These are phyloP conservation scores for Sedum album DNA, from an alignment of 164 flowering plant genomes.

Conservation along the genomic window DNA sequence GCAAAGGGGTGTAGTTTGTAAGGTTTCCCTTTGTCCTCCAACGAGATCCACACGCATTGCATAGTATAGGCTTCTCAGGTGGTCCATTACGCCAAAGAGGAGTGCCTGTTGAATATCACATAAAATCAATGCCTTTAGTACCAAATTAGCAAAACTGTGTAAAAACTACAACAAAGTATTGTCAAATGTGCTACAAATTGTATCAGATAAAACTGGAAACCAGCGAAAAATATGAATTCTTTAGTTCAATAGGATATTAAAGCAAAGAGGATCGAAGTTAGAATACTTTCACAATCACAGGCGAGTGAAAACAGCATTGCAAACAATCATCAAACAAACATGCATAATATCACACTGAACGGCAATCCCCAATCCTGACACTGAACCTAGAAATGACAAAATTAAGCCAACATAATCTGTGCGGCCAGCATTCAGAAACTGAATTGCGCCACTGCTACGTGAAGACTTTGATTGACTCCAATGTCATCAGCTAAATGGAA, in stretches of 20 bases:
- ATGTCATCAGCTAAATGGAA: background rate
- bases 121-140: background rate
- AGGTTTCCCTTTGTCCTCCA: slow-evolving; percentile 32
- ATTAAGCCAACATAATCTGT: background rate
- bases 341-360: background rate
- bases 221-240: background rate
- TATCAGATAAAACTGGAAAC: too few species aligned
- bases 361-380: background rate
- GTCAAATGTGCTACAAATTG: background rate
- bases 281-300: background rate
- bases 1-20: slow-evolving; percentile 28
- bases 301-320: background rate
- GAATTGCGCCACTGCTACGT: background rate
- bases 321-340: background rate
- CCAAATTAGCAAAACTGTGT: background rate
- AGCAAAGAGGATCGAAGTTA: background rate
- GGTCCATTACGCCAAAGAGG: slow-evolving; percentile 51
- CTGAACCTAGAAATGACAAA: background rate
- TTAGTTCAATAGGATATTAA: background rate
- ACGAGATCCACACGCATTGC: slow-evolving; percentile 51
- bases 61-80: slow-evolving; percentile 32
- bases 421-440: background rate
- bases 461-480: background rate
- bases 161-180: background rate
- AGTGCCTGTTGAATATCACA: slow-evolving; percentile 19